These are phyloP conservation scores for Hippophae gyantsensis DNA, from an alignment of 306 rosid genomes.

Conservation along the genomic window DNA sequence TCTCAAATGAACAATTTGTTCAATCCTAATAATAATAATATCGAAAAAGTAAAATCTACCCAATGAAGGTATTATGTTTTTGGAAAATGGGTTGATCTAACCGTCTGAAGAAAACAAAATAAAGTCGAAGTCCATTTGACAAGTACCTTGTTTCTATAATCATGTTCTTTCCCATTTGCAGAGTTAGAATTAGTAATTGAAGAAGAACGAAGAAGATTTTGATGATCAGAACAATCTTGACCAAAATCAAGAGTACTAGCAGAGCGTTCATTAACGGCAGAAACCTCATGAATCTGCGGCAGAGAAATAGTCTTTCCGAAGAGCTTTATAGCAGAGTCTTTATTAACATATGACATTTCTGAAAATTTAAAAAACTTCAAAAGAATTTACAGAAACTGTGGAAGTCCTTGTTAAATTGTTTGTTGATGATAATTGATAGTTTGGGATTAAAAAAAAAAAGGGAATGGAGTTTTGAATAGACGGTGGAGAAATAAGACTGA, in stretches of 20 bases:
- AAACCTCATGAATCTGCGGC: conserved; percentile 20
- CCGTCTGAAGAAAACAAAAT: conserved; percentile 6
- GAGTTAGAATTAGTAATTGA: conserved; percentile 29
- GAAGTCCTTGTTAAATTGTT: neutral
- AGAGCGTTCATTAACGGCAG: conserved; percentile 10
- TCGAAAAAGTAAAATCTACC: conserved; percentile 13
- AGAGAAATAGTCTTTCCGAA: conserved; percentile 71
- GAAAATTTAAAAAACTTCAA: neutral
- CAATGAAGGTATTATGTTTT: conserved; percentile 9
- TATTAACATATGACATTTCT: conserved; percentile 48
- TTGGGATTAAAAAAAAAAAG: too few species aligned
- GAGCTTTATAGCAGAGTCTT: conserved; percentile 54
- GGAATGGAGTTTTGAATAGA: neutral
- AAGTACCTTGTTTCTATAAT: conserved; percentile 35
- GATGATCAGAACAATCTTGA: conserved; percentile 7
- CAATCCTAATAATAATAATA: conserved; percentile 7
- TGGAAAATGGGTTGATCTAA: conserved; percentile 28
- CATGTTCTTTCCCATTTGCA: conserved; percentile 1
- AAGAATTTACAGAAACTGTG: neutral
- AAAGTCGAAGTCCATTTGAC: neutral
- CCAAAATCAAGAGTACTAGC: neutral
- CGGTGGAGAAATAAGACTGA: neutral
- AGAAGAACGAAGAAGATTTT: conserved; percentile 13
- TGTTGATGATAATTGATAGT: too few species aligned
- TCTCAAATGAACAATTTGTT: neutral